Base-by-base conservation (phyloP, 192 early-diverging fungal genomes). In the Coemansia sp. region DNA sequence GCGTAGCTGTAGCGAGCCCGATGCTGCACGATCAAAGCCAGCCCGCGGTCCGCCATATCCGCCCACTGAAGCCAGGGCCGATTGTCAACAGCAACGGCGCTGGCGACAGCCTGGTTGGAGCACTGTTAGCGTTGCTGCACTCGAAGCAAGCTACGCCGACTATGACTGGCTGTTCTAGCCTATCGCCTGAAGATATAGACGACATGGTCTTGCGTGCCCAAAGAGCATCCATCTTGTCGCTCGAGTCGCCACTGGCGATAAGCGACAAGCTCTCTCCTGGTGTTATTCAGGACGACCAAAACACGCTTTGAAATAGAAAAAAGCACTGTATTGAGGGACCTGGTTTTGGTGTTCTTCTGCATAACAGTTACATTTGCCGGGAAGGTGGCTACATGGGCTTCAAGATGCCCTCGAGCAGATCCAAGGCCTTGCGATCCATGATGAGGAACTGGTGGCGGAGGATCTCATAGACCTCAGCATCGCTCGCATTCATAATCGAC, bases 391-490 rank as follows among this genome's bases (percentile, higher is more conserved):
- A 78, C 66, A 78, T 52, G 43, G 75, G 75, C 69, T 64, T 64
- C 55, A 87, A 64, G 34, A 74, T 83, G 58, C 75, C 62, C 56
- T 88, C 81, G 10, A 90, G 77, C 60, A 83, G 65, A 37, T 86
- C 80, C 26, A 89, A 72, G 8, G 87, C 86, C 56, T 82, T 73
- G 66, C 82, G 78, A 56, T 91, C 89, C 42, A 91, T 71, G 24
- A 89, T 72, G 10, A 91, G 79, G 19, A 82, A 82, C 53, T 91
- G 82, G 46, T 86, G 83, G 67, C 85, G 83, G 42, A 91, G 68
- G 44, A 89, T 73, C 56, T 86, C 80, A 63, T 88, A 78, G 7
- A 89, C 88, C 63, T 91, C 87, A 0, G 86, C 82, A 34, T 89
- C 84, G 50, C 79, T 70, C 15, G 87, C 84, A 17, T 82, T 52